Evolutionary conservation across 1,139 yeast genomes (phyloP).

Genomic region (Yamadazyma oceani): DNA sequence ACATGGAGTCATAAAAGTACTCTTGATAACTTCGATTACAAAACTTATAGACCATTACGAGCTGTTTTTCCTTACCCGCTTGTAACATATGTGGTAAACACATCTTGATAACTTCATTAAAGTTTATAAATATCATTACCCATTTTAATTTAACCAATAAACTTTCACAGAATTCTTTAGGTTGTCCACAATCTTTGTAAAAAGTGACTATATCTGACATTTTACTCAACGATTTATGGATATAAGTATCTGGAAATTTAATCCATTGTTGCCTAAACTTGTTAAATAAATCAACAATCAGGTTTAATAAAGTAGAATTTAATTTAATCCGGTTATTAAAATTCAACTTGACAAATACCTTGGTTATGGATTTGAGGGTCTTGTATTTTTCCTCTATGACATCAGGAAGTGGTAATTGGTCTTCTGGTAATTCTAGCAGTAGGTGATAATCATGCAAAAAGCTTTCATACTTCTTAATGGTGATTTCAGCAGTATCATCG

Average conservation of each 20-base stretch:
- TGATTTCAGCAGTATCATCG: conserved; percentile 4
- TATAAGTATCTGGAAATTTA: conserved; percentile 19
- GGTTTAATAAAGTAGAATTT: conserved; percentile 18
- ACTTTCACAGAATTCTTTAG: conserved; percentile 19
- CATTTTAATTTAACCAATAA: conserved; percentile 29
- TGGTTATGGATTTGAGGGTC: conserved; percentile 18
- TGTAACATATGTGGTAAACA: conserved; percentile 23
- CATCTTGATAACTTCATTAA: conserved; percentile 19
- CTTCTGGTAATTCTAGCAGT: background rate
- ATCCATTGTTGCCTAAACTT: conserved; percentile 20
- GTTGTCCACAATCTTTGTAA: conserved; percentile 26
- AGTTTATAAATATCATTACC: conserved; percentile 30
- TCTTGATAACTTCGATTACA: conserved; percentile 19
- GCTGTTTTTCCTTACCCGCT: conserved; percentile 16
- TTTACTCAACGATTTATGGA: conserved; percentile 16
- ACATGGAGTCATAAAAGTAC: conserved; percentile 20
- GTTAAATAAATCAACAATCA: conserved; percentile 20
- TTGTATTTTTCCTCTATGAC: conserved; percentile 4
- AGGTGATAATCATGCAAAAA: conserved; percentile 10
- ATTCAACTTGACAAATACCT: conserved; percentile 23
- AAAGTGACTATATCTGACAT: conserved; percentile 21
- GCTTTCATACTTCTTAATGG: conserved; percentile 10
- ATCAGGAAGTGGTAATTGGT: background rate
- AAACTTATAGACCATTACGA: conserved; percentile 19
- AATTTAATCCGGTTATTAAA: conserved; percentile 19